These are phyloP conservation scores for Penicillium oxalicum DNA, from an alignment of 2,329 filamentous ascomycete genomes.

Conservation along the genomic window DNA sequence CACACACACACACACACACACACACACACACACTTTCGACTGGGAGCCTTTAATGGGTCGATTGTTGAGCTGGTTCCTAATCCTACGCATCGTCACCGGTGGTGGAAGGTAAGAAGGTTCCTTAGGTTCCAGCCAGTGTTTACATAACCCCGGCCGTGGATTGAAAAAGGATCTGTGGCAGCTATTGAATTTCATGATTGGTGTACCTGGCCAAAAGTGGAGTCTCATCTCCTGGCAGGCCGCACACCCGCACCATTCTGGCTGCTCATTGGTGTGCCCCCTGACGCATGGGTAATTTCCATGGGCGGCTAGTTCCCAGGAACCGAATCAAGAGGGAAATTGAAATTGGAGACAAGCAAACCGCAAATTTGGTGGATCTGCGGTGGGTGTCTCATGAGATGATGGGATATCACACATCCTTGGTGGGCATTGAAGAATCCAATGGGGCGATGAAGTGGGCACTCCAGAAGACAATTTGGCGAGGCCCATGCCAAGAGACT, in stretches of 20 bases:
- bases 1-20: no score
- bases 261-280: conserved; percentile 21
- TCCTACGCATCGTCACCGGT: no score
- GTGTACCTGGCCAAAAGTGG: conserved; percentile 25
- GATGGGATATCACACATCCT: background rate
- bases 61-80: no score
- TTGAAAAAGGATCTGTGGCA: conserved; percentile 18
- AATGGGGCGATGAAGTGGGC: no score
- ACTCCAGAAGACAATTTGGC: background rate
- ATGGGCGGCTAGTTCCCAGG: conserved; percentile 18
- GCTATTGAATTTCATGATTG: conserved; percentile 20
- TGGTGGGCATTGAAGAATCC: no score
- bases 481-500: conserved; percentile 3
- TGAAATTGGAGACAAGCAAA: conserved; percentile 10
- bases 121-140: no score
- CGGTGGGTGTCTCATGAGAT: background rate
- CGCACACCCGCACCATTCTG: background rate
- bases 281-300: conserved; percentile 20
- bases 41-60: no score
- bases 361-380: background rate
- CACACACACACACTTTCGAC: no score
- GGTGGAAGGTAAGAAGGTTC: no score
- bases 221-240: conserved; percentile 1
- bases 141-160: conserved; percentile 11
- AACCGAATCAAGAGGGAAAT: conserved; percentile 24